Percentiles rank a stretch among this genome's conserved stretches.
phyloP scores from a whole-genome alignment of 1,284 basidiomycete genomes.

The Irpex rosettiformis region DNA sequence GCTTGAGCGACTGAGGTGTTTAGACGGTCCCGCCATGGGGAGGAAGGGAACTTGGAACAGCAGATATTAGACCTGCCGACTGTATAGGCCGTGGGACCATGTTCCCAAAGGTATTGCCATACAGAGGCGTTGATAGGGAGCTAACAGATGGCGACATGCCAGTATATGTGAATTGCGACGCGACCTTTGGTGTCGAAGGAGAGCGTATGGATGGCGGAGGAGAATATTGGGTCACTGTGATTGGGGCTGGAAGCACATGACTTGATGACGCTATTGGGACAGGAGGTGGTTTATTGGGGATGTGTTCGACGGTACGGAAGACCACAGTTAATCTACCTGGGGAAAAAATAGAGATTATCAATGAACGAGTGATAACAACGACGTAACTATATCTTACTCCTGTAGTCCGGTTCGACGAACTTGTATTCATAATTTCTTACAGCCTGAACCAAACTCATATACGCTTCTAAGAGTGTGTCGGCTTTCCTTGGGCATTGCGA shows the following conservation, averaged over 20 bases:
- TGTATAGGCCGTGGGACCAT: background rate
- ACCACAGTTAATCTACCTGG: background rate
- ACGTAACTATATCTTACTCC: background rate
- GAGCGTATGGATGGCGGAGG: background rate
- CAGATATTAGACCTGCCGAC: background rate
- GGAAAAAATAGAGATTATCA: background rate
- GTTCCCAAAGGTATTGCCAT: background rate
- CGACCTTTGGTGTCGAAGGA: background rate
- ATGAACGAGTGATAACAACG: too few species aligned
- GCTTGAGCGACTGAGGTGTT: background rate
- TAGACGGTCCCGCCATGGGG: background rate
- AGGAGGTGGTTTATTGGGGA: background rate
- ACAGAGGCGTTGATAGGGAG: background rate
- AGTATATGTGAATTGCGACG: background rate
- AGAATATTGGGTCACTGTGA: background rate
- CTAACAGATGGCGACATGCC: background rate
- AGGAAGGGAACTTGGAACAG: background rate
- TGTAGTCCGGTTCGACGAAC: background rate
- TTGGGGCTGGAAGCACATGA: background rate
- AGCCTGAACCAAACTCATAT: background rate
- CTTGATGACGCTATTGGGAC: background rate
- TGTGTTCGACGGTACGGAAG: background rate
- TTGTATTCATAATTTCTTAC: background rate
- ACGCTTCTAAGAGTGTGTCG: background rate
- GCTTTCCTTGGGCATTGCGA: background rate